phyloP scores from a whole-genome alignment of 2,329 filamentous ascomycete genomes.

The Leptographium flavum region DNA sequence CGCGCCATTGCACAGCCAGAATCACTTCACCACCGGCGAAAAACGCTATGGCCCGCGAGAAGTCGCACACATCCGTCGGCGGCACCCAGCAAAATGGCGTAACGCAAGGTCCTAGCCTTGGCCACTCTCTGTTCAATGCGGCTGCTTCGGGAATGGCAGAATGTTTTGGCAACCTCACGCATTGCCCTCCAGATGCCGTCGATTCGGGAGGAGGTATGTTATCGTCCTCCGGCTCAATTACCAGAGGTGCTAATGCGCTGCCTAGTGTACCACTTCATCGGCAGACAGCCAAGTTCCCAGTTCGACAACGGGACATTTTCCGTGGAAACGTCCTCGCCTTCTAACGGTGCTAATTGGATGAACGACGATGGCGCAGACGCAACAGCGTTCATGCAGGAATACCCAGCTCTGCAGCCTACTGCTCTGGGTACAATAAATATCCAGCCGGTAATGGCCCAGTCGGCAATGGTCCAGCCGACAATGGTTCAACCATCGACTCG shows the following conservation, averaged over 20 bases:
- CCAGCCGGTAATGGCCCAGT: conserved; percentile 9
- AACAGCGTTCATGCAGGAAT: conserved; percentile 19
- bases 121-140: conserved; percentile 10
- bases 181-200: conserved; percentile 19
- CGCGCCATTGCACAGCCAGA: no score
- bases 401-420: conserved; percentile 22
- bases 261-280: background rate
- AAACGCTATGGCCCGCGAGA: no score
- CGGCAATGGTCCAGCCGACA: background rate
- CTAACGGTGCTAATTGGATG: conserved; percentile 13
- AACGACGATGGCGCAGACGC: conserved; percentile 16
- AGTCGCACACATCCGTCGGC: no score
- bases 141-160: conserved; percentile 18
- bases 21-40: no score
- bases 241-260: background rate
- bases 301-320: background rate
- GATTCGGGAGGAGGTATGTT: conserved; percentile 20
- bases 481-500: conserved; percentile 15
- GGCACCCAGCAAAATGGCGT: no score
- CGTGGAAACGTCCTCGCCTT: background rate
- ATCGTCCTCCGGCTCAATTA: background rate
- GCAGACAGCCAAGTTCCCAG: background rate
- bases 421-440: conserved; percentile 7
- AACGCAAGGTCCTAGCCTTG: background rate
- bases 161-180: conserved; percentile 19